Base-by-base conservation (phyloP, 2,329 filamentous ascomycete genomes). In the Beauveria brongniartii region DNA sequence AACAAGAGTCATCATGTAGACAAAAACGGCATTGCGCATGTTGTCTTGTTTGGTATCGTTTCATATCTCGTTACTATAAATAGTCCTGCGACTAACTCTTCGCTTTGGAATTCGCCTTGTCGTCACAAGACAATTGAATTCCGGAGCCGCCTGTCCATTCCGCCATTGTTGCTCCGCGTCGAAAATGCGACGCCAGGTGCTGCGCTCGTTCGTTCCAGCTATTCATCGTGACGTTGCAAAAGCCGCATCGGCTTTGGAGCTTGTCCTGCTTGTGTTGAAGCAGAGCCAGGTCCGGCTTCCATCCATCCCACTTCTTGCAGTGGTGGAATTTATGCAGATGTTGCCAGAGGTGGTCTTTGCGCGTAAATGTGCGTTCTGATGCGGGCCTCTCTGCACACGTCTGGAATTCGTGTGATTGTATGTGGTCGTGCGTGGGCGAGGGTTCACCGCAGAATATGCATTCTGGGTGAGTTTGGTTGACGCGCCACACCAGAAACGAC, bases 331-430 rank as follows among this genome's bases (percentile, higher is more conserved):
- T 78, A 65, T 69, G 69, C n/a, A 75, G 61, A 22, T 75, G 73
- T 62, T 75, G 73, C 73, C 72, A 75, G 24, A 78, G 67, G 58
- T 77, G 74, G 47, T 77, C 75, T 55, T 77, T 77, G 60, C 75
- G 71, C 1, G 69, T 70, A 59, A 78, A 78, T 1, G 69, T 74
- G 12, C 75, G 77, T 46, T 82, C 78, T 20, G 70, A 66, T 7
- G 71, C 65, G 7, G 72, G 67, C 6, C 72, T 80, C 57, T 82
- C 78, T 22, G 79, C 78, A 65, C 83, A 86, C 3, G 77, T 65
- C 37, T 75, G 72, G 24, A 77, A 77, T 61, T 78, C 74, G 62
- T 78, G 75, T 4, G 72, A 70, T 24, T 71, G 67, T 3, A 75
- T 66, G 57, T 78, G 75, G 41, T 72, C 66, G 3, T 73, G 68